Evolutionary conservation across 2,329 filamentous ascomycete genomes (phyloP).

Genomic region (Calonectria pauciramosa): DNA sequence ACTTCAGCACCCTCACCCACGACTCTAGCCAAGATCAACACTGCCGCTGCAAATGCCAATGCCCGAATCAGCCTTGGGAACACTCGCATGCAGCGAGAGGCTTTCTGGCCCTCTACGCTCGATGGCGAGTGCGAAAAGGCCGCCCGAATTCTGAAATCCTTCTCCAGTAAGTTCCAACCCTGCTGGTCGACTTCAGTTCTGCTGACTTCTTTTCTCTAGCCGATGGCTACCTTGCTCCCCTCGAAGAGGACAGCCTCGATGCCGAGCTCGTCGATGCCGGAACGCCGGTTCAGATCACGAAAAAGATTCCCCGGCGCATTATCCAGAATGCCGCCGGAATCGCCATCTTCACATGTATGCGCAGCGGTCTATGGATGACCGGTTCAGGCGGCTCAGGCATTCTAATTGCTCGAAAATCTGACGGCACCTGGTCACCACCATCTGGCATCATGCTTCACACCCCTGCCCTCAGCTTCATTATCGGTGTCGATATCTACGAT

Average conservation of each 20-base stretch:
- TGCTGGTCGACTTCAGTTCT: slow-evolving; percentile 12
- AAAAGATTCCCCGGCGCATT: slow-evolving; percentile 89
- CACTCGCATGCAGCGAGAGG: slow-evolving; percentile 65
- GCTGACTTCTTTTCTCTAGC: slow-evolving; percentile 52
- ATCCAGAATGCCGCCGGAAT: slow-evolving; percentile 91
- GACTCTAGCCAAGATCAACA: slow-evolving; percentile 51
- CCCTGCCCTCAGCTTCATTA: slow-evolving; percentile 87
- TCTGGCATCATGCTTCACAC: slow-evolving; percentile 94
- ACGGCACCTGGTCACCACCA: slow-evolving; percentile 92
- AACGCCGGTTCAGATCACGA: slow-evolving; percentile 68
- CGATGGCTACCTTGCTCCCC: slow-evolving; percentile 68
- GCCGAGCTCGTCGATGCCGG: slow-evolving; percentile 56
- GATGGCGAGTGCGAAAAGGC: slow-evolving; percentile 95
- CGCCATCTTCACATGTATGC: slow-evolving; percentile 96
- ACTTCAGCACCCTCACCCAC: slow-evolving; percentile 37
- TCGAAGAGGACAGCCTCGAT: slow-evolving; percentile 52
- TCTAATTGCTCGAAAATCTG: slow-evolving; percentile 84
- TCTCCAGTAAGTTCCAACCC: slow-evolving; percentile 75
- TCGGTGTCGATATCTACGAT: slow-evolving; percentile 95
- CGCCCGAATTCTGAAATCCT: slow-evolving; percentile 88
- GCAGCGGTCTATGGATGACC: slow-evolving; percentile 91
- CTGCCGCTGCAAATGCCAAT: slow-evolving; percentile 49
- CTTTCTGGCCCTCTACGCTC: slow-evolving; percentile 87
- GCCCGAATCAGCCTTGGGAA: slow-evolving; percentile 24
- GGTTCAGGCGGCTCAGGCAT: slow-evolving; percentile 93